Percentiles rank a stretch among this genome's conserved stretches.
phyloP scores from a whole-genome alignment of 352 stramenopile genomes.

The Vaucheria bursata region DNA sequence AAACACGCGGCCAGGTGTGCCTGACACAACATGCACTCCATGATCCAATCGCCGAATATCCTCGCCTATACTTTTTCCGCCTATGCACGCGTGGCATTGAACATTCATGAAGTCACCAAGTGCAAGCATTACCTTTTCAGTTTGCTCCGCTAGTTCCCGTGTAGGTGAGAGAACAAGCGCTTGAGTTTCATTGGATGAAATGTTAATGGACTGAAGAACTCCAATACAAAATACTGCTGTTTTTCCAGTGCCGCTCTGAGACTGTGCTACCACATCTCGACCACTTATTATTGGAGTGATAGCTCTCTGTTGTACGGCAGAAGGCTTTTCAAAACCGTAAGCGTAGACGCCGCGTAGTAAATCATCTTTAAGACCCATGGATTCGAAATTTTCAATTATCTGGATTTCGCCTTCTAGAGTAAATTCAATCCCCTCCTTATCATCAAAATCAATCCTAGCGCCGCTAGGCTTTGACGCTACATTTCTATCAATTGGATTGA shows the following conservation, averaged over 20 bases:
- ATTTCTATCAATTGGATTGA: too few species aligned
- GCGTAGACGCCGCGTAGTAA: conserved; percentile 76
- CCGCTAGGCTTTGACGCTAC: too few species aligned
- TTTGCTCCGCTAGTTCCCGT: conserved; percentile 91
- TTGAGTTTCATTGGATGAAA: conserved; percentile 78
- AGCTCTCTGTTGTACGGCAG: conserved; percentile 92
- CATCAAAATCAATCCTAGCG: conserved; percentile 1
- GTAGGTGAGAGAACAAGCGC: conserved; percentile 89
- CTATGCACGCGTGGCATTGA: conserved; percentile 88
- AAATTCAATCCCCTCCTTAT: conserved; percentile 64
- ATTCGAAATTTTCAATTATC: conserved; percentile 72
- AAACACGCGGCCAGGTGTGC: conserved; percentile 92
- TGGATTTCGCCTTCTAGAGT: conserved; percentile 77
- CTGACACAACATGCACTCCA: conserved; percentile 74
- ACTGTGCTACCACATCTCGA: conserved; percentile 92
- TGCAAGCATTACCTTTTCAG: conserved; percentile 81
- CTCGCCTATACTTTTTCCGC: conserved; percentile 82
- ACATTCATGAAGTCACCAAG: conserved; percentile 96
- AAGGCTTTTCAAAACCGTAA: conserved; percentile 91
- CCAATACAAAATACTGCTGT: conserved; percentile 90
- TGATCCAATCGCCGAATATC: conserved; percentile 89
- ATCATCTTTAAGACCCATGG: conserved; percentile 79
- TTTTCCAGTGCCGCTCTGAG: conserved; percentile 73
- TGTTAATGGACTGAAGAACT: conserved; percentile 82
- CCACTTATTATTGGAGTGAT: conserved; percentile 90